Percentiles rank a stretch among this genome's conserved stretches.
These are phyloP conservation scores for Cryptococcus sp. DNA, from an alignment of 1,284 basidiomycete genomes.

Conservation along the genomic window DNA sequence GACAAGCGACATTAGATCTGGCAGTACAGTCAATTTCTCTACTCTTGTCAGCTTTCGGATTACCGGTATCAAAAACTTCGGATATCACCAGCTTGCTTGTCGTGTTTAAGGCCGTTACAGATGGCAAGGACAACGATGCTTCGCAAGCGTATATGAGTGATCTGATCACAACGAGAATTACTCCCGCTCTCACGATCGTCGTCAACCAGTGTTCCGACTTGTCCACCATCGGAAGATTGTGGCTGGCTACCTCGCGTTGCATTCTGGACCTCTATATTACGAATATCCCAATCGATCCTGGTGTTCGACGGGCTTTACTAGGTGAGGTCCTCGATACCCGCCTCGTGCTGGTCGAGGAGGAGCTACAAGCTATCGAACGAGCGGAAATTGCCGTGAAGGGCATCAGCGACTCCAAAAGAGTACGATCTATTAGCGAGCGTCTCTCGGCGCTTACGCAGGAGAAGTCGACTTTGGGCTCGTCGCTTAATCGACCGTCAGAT, in stretches of 20 bases:
- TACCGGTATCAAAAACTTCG: neutral
- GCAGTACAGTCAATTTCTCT: slow-evolving; percentile 17
- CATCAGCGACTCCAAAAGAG: slow-evolving; percentile 59
- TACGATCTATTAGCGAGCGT: slow-evolving; percentile 48
- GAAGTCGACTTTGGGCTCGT: slow-evolving; percentile 37
- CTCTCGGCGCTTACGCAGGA: slow-evolving; percentile 42
- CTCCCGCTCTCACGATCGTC: slow-evolving; percentile 9
- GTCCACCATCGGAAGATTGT: slow-evolving; percentile 53
- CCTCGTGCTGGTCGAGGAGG: slow-evolving; percentile 56
- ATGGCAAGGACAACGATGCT: neutral
- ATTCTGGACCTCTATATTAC: slow-evolving; percentile 69
- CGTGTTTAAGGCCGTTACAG: neutral
- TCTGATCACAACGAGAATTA: slow-evolving; percentile 13
- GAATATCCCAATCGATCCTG: slow-evolving; percentile 83
- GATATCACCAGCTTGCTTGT: neutral
- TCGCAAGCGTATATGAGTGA: slow-evolving; percentile 13
- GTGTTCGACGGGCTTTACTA: slow-evolving; percentile 65
- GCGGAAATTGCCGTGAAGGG: slow-evolving; percentile 68
- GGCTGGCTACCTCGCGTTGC: slow-evolving; percentile 63
- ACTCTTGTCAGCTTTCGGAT: slow-evolving; percentile 28
- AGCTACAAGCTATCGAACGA: slow-evolving; percentile 62
- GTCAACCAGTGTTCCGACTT: slow-evolving; percentile 7
- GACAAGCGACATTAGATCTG: slow-evolving; percentile 15
- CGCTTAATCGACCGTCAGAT: slow-evolving; percentile 55
- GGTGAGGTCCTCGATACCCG: slow-evolving; percentile 60